Evolutionary conservation across 352 stramenopile species (phyloP), one percentile per base, ranked within the genome.

Genomic region (Globisporangium abappressorium): DNA sequence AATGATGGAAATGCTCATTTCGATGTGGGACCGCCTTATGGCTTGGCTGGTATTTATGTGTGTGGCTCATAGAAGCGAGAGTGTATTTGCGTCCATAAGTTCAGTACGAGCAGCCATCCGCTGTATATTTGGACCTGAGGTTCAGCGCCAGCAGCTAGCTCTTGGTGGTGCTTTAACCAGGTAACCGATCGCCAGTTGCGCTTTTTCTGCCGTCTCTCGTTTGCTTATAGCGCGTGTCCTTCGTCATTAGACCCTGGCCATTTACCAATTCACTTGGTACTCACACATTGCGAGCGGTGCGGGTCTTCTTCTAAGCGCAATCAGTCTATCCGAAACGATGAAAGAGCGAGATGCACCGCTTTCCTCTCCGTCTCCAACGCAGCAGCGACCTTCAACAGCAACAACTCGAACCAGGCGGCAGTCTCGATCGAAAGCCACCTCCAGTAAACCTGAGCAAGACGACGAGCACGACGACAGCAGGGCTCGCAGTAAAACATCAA

Each of bases 121-220:
- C 22, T 22, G 7, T 60, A 57, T 60, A 60, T 60, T 60, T 60
- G 55, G 55, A 41, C 15, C n/a, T 5, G 55, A 60, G 55, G 55
- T 60, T 60, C 55, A 60, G 55, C 18, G 28, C 6, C 24, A 5
- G 14, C 24, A 46, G 51, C 26, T 46, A 18, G 38, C 14, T 47
- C 14, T n/a, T n/a, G 15, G 41, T n/a, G 15, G 14, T n/a, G 15
- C 15, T 20, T n/a, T 51, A 18, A 51, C 43, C 18, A 51, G 7
- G 26, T 33, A 62, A 62, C 56, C 56, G 56, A 62, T 47, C 30
- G n/a, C 56, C 56, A 62, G 30, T 62, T 62, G 56, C 33, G 33
- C 33, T 20, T 61, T 61, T 26, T n/a, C 33, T 20, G 49, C 47
- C 9, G 47, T 15, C 47, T 28, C 22, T 55, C 47, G 22, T 30